These are phyloP conservation scores for Sugiyamaella lignohabitans DNA, from an alignment of 805 yeast genomes.

Conservation along the genomic window DNA sequence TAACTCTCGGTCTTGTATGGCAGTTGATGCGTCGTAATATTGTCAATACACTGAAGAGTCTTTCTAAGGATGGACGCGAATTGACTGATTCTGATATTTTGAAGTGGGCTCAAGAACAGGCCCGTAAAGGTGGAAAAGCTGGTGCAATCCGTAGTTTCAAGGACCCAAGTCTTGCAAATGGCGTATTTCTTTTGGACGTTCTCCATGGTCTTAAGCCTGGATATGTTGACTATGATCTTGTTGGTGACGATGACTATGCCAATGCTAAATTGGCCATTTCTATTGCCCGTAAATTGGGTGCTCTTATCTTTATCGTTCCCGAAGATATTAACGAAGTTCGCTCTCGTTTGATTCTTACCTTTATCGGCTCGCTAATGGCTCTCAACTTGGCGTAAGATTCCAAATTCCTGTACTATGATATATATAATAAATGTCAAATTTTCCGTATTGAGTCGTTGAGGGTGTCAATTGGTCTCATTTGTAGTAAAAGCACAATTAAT, in stretches of 20 bases:
- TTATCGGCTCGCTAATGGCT: constrained; percentile 92
- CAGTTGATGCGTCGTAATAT: constrained; percentile 97
- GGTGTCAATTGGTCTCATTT: too few relatives aligned
- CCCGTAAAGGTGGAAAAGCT: constrained; percentile 73
- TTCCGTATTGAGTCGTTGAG: too few relatives aligned
- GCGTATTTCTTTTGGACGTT: constrained; percentile 80
- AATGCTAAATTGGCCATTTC: constrained; percentile 97
- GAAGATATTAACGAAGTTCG: constrained; percentile 97
- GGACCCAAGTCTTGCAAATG: constrained; percentile 70
- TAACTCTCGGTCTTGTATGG: constrained; percentile 94
- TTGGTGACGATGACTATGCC: constrained; percentile 81
- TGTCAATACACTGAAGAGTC: constrained; percentile 66
- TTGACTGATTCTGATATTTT: constrained; percentile 80
- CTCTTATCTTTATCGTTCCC: constrained; percentile 98
- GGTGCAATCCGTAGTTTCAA: constrained; percentile 74
- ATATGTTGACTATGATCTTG: constrained; percentile 92
- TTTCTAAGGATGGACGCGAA: constrained; percentile 68
- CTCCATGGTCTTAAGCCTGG: constrained; percentile 94
- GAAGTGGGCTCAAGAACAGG: constrained; percentile 89
- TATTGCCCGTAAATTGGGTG: constrained; percentile 96
- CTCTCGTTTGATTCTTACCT: constrained; percentile 85
- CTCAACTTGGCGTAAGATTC: constrained; percentile 26
- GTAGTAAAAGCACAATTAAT: neutral
- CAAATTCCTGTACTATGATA: neutral
- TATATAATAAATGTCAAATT: too few relatives aligned